Conservation (phyloP, 108 stramenopile genomes). For the Cylindrotheca fusiformis region DNA sequence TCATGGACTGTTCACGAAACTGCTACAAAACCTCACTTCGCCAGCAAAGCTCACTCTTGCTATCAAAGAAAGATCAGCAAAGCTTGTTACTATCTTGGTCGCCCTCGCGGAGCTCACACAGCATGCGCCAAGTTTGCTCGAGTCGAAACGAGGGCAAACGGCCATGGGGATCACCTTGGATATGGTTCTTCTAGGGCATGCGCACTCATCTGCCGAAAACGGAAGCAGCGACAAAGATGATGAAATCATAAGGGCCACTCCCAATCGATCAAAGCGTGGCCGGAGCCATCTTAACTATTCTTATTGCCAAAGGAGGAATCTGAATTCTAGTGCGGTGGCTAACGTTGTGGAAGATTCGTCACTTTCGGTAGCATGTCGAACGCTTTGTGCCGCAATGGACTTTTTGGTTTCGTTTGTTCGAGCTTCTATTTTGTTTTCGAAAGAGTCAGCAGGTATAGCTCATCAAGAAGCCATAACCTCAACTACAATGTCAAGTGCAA, state of each 20-base stretch:
- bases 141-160: conserved; percentile 45
- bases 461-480: background rate
- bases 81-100: conserved; percentile 54
- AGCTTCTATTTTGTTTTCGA: conserved; percentile 36
- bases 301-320: conserved; percentile 1
- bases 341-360: conserved; percentile 36
- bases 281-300: too few species aligned
- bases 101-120: conserved; percentile 69
- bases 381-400: conserved; percentile 71
- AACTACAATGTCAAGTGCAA: background rate
- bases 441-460: conserved; percentile 7
- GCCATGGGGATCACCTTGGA: conserved; percentile 67
- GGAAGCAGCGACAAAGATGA: conserved; percentile 27
- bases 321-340: conserved; percentile 9
- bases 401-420: conserved; percentile 68
- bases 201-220: conserved; percentile 19
- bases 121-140: conserved; percentile 61
- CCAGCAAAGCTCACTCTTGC: background rate
- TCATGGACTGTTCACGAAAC: conserved; percentile 37
- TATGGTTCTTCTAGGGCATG: conserved; percentile 49
- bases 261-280: background rate
- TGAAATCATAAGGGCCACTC: background rate
- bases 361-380: conserved; percentile 54
- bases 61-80: conserved; percentile 3
- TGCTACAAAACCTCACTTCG: background rate